phyloP scores from a whole-genome alignment of 129 eudicot species.

The Centrapalus pauciflorus region DNA sequence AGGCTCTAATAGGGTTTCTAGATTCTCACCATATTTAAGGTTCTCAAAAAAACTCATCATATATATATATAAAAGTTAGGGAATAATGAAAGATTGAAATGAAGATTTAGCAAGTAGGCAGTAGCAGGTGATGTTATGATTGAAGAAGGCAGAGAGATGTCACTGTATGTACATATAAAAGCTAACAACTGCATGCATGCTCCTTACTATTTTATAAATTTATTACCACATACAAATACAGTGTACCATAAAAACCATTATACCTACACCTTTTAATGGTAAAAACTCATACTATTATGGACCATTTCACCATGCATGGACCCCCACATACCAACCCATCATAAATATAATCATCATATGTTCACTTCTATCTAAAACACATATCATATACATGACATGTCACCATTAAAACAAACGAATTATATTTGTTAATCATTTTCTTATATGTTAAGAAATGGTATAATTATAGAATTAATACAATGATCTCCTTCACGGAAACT shows the following conservation, averaged over 20 bases:
- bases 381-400: conserved; percentile 18
- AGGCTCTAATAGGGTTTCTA: too few species aligned
- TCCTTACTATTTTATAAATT: too few species aligned
- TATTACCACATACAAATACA: conserved; percentile 28
- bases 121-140: conserved; percentile 33
- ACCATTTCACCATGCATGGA: conserved; percentile 27
- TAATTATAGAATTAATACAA: too few species aligned
- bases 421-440: too few species aligned
- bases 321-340: conserved; percentile 24
- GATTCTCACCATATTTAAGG: too few species aligned
- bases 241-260: conserved; percentile 32
- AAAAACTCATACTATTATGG: conserved; percentile 20
- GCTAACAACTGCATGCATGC: conserved; percentile 20
- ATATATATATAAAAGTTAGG: neutral
- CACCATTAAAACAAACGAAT: too few species aligned
- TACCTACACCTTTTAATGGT: conserved; percentile 32
- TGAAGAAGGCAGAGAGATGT: conserved; percentile 34
- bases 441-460: too few species aligned
- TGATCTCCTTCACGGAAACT: too few species aligned
- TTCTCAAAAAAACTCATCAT: too few species aligned
- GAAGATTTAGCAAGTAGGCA: too few species aligned
- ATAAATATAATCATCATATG: too few species aligned
- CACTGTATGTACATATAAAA: conserved; percentile 28
- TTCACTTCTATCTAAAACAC: too few species aligned
- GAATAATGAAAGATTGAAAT: conserved; percentile 15